A percentile compares a stretch with the other conserved stretches of the same genome.
Evolutionary conservation across 257 asterid species (phyloP).

Genomic region (Capsicum baccatum): DNA sequence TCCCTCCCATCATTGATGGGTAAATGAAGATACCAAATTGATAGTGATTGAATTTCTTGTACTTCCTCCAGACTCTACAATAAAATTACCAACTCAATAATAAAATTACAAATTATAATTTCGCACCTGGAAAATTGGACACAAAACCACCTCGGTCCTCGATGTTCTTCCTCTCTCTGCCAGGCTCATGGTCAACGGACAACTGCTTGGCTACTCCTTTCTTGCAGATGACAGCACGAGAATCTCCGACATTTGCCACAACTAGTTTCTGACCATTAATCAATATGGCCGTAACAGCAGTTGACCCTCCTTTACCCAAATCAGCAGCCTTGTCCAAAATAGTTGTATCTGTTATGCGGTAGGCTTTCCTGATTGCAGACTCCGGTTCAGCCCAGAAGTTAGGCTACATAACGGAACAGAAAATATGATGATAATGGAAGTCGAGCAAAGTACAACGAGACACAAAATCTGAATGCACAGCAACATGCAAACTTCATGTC

Average conservation of each 20-base stretch:
- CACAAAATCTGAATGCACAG: background rate
- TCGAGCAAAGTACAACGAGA: background rate
- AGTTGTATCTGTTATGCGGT: conserved; percentile 62
- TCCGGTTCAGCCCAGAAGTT: conserved; percentile 85
- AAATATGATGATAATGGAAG: background rate
- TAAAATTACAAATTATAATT: background rate
- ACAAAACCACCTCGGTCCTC: conserved; percentile 92
- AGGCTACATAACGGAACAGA: conserved; percentile 48
- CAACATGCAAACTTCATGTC: background rate
- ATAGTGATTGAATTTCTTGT: background rate
- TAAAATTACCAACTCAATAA: background rate
- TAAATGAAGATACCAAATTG: background rate
- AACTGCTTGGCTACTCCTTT: conserved; percentile 82
- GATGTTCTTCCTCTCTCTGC: conserved; percentile 62
- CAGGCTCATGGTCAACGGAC: conserved; percentile 90
- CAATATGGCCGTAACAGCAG: conserved; percentile 91
- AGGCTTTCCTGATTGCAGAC: conserved; percentile 78
- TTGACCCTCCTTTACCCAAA: conserved; percentile 89
- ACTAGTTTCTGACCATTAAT: conserved; percentile 78
- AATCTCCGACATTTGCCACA: conserved; percentile 96
- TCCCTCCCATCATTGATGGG: background rate
- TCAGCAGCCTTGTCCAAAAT: conserved; percentile 78
- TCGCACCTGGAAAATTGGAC: conserved; percentile 76
- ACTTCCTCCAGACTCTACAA: background rate
- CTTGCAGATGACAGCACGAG: conserved; percentile 89